Conservation (phyloP, 129 eudicot species). For the Flaveria bidentis region DNA sequence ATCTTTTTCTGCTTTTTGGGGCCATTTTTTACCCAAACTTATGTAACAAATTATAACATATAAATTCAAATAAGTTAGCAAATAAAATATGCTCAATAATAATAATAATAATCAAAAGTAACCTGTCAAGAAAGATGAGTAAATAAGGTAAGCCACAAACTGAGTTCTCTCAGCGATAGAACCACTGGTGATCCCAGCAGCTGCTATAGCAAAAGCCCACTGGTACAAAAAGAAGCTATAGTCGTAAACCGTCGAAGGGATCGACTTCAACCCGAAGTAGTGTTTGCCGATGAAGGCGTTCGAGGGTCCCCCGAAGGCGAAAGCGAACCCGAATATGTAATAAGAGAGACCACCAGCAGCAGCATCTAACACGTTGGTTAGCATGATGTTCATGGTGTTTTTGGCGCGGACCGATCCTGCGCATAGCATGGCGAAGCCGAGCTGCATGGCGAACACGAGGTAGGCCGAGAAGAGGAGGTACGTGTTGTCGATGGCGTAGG, state of each 20-base stretch:
- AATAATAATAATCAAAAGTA: neutral
- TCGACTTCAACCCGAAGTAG: constrained; percentile 43
- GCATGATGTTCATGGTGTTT: constrained; percentile 84
- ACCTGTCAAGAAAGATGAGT: constrained; percentile 68
- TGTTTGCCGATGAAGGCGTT: constrained; percentile 69
- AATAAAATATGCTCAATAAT: neutral
- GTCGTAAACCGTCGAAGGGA: constrained; percentile 48
- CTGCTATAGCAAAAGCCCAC: constrained; percentile 80
- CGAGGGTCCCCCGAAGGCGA: constrained; percentile 69
- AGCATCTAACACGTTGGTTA: constrained; percentile 72
- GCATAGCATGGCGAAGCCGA: constrained; percentile 79
- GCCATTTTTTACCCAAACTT: neutral
- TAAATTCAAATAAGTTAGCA: neutral
- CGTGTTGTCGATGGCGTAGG: constrained; percentile 64
- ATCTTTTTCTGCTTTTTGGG: neutral
- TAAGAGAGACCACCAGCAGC: constrained; percentile 75
- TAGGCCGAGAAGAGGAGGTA: constrained; percentile 72
- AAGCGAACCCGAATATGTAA: constrained; percentile 68
- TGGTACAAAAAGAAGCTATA: constrained; percentile 66
- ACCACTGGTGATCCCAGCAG: constrained; percentile 80
- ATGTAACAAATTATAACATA: neutral
- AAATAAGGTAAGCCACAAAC: constrained; percentile 69
- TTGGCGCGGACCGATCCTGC: constrained; percentile 79
- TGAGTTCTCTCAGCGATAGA: constrained; percentile 75
- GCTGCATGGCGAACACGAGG: constrained; percentile 75